Conservation (phyloP, 345 rosid genomes). For the Bruguiera sexangula region DNA sequence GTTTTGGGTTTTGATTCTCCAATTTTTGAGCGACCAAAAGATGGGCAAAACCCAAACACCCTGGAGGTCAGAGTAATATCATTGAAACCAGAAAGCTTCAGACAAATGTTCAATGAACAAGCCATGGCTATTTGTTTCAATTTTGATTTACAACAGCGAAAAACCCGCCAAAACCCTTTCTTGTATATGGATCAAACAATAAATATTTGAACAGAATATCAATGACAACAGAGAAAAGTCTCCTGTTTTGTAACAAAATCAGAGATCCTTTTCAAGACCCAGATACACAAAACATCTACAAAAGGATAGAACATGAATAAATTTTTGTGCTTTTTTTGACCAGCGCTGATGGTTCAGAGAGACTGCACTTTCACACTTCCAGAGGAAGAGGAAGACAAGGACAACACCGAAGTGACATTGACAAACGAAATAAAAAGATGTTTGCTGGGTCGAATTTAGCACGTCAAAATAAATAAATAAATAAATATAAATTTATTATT, state of each 20-base stretch:
- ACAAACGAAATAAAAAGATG: neutral
- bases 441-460: conserved; percentile 11
- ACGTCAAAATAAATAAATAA: too few species aligned
- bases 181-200: neutral
- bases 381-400: neutral
- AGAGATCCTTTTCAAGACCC: neutral
- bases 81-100: conserved; percentile 24
- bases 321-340: neutral
- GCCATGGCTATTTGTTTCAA: conserved; percentile 23
- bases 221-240: neutral
- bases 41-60: conserved; percentile 21
- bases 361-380: neutral
- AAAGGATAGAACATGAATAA: conserved; percentile 13
- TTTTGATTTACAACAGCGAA: neutral
- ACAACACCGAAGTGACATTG: neutral
- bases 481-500: conserved; percentile 18
- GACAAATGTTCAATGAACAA: conserved; percentile 21
- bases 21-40: conserved; percentile 15
- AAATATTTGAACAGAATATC: neutral
- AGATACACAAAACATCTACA: conserved; percentile 10
- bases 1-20: conserved; percentile 26
- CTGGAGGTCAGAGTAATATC: conserved; percentile 16
- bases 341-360: neutral
- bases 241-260: neutral
- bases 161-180: conserved; percentile 7